Conservation (phyloP, 495 filamentous ascomycete species). For the Cercophora scortea region DNA sequence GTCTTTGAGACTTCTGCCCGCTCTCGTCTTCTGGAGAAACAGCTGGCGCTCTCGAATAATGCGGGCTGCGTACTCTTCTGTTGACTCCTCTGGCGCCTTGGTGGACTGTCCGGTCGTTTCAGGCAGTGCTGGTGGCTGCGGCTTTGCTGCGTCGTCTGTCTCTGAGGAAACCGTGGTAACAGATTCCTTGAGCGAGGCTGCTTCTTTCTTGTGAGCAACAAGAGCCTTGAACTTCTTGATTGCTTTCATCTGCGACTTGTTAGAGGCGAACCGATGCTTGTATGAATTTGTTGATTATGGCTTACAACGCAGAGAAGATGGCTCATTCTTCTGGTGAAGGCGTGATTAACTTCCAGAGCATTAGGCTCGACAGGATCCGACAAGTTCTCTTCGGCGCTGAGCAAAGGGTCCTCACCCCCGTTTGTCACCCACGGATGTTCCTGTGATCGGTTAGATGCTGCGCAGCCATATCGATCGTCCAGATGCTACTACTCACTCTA, state of each 20-base stretch:
- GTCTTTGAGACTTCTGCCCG: slow-evolving; percentile 5
- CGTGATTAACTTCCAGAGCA: slow-evolving; percentile 78
- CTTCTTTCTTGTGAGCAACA: slow-evolving; percentile 11
- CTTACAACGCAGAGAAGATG: slow-evolving; percentile 78
- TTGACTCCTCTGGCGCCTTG: slow-evolving; percentile 15
- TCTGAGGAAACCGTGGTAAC: slow-evolving; percentile 9
- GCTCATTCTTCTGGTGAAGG: slow-evolving; percentile 81
- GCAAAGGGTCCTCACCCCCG: slow-evolving; percentile 67
- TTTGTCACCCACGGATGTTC: slow-evolving; percentile 93
- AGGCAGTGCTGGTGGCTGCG: slow-evolving; percentile 11
- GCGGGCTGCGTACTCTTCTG: slow-evolving; percentile 30
- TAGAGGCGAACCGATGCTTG: too few relatives aligned
- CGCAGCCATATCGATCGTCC: too few relatives aligned
- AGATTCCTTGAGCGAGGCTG: slow-evolving; percentile 20
- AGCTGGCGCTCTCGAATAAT: slow-evolving; percentile 30
- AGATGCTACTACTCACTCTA: slow-evolving; percentile 51
- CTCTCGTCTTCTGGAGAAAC: slow-evolving; percentile 20
- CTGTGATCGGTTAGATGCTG: slow-evolving; percentile 31
- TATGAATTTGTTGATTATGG: background rate
- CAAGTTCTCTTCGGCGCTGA: slow-evolving; percentile 81
- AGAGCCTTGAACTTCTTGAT: slow-evolving; percentile 73
- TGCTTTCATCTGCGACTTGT: slow-evolving; percentile 67
- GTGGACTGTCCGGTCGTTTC: slow-evolving; percentile 32
- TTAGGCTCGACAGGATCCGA: slow-evolving; percentile 76
- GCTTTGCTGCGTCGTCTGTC: background rate